Percentiles rank a stretch among this genome's conserved stretches.
phyloP scores from a whole-genome alignment of 495 filamentous ascomycete species.

The Tuber borchii region DNA sequence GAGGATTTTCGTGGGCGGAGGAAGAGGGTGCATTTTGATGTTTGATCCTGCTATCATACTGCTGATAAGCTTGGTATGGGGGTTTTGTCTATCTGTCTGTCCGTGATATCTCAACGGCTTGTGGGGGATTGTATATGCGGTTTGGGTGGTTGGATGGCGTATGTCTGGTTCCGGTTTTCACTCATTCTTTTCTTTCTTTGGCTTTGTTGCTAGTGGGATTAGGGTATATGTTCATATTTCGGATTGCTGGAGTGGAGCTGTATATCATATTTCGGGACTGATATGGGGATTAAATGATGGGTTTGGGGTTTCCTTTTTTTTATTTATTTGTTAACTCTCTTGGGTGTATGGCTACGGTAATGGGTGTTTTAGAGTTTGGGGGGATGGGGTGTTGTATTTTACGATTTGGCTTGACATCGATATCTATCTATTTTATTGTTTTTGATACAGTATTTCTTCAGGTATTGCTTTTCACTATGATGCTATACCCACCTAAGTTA shows the following conservation, averaged over 20 bases:
- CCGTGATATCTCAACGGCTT: conserved; percentile 1
- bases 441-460: background rate
- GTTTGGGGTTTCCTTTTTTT: background rate
- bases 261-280: conserved; percentile 2
- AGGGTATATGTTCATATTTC: conserved; percentile 10
- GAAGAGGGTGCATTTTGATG: conserved; percentile 29
- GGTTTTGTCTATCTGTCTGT: background rate
- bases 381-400: background rate
- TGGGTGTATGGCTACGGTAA: background rate
- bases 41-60: conserved; percentile 24
- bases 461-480: background rate
- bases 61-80: conserved; percentile 12
- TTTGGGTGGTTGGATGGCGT: conserved; percentile 5
- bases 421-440: background rate
- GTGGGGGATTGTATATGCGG: conserved; percentile 1
- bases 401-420: background rate
- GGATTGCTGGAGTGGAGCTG: background rate
- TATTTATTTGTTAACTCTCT: background rate
- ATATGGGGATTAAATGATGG: background rate
- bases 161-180: conserved; percentile 15
- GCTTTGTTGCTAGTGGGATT: background rate
- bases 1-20: conserved; percentile 27
- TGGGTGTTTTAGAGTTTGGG: background rate
- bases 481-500: background rate
- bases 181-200: conserved; percentile 13